Conservation (phyloP, 1,139 yeast species). For the Casaregolazyma lundiana region DNA sequence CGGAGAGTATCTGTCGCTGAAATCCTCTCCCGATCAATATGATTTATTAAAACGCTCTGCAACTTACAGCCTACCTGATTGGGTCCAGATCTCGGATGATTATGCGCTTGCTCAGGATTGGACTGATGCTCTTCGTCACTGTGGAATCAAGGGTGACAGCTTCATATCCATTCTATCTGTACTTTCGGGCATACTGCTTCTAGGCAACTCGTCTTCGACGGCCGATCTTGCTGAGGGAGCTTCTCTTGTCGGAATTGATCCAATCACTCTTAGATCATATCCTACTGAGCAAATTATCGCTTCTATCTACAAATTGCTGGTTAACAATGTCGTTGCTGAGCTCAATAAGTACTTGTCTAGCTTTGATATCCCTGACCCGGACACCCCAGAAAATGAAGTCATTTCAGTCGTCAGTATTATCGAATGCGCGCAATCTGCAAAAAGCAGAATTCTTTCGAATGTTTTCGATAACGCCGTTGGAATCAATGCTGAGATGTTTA, state of each 20-base stretch:
- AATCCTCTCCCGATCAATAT: constrained; percentile 31
- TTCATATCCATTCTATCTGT: constrained; percentile 33
- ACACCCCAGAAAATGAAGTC: constrained; percentile 25
- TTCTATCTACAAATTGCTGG: constrained; percentile 32
- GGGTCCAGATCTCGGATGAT: constrained; percentile 37
- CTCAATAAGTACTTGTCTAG: constrained; percentile 33
- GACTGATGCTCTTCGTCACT: constrained; percentile 36
- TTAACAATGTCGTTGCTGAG: constrained; percentile 32
- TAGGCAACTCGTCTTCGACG: constrained; percentile 31
- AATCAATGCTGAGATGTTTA: constrained; percentile 35
- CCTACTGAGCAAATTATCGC: constrained; percentile 32
- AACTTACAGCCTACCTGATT: constrained; percentile 34
- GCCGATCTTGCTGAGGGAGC: constrained; percentile 39
- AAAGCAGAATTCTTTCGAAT: constrained; percentile 28
- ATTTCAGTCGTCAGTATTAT: constrained; percentile 36
- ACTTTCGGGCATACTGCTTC: constrained; percentile 36
- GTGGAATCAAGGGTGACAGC: constrained; percentile 34
- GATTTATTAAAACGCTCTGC: constrained; percentile 30
- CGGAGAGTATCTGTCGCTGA: constrained; percentile 32
- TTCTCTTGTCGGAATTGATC: constrained; percentile 36
- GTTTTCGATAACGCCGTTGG: constrained; percentile 37
- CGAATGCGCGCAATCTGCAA: constrained; percentile 29
- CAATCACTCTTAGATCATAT: constrained; percentile 25
- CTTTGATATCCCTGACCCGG: constrained; percentile 23
- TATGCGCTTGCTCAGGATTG: constrained; percentile 39